Evolutionary conservation across 1,139 yeast genomes (phyloP), one percentile per base, ranked within the genome.

Genomic region (Candida sp.): DNA sequence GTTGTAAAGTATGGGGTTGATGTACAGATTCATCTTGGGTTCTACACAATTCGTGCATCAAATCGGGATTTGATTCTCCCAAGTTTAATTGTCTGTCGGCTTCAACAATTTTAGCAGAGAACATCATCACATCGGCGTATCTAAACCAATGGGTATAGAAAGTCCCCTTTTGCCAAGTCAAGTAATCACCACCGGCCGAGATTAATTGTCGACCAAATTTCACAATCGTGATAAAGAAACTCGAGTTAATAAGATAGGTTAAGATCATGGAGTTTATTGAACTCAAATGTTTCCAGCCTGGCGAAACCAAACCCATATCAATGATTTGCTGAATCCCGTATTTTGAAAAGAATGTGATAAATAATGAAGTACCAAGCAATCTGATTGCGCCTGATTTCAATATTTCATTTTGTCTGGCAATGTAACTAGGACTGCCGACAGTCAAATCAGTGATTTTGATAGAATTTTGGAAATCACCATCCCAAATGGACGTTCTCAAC

Each of bases 91-190:
- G 66, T 8, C 80, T 68, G 61, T 87, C 90, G 36, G 87, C 79
- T 47, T 83, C 87, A 22, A 87, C 75, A 35, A 85, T 74, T 53
- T 77, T 74, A 1, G 87, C 70, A 40, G 84, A 75, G 81, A 87
- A 81, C 47, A 77, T 65, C 75, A 86, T 72, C 56, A 85, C 88
- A 53, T 83, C 87, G 8, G 85, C 77, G 60, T 82, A 87, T 44
- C 71, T 67, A 58, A 72, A 82, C 82, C 90, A 82, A 51, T 81
- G 78, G 25, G 78, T 70, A 46, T 84, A 82, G 48, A 83, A 75
- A 0, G 87, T 81, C 4, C 89, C 89, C 51, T 76, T 76, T 44
- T 76, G 77, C 87, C 87, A 83, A 21, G 78, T 73, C 40, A 83
- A 67, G 46, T 68, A 66, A 45, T 76, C 74, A 21, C 90, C 91